Conservation (phyloP, 192 early-diverging fungal species). For the Coemansia sp. region DNA sequence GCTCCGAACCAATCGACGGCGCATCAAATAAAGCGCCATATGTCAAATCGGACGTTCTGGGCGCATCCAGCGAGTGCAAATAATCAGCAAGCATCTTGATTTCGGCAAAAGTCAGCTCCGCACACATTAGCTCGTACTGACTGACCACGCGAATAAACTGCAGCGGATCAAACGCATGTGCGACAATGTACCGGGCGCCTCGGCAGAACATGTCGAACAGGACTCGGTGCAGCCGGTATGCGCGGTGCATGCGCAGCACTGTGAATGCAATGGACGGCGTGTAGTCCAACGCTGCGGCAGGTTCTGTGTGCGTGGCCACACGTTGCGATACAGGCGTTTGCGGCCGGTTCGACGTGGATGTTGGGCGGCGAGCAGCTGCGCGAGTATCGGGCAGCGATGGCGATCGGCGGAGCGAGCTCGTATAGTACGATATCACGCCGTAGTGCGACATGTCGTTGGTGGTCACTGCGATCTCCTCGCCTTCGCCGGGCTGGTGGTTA, state of each 20-base stretch:
- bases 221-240: slow-evolving; percentile 28
- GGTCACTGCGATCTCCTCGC: neutral
- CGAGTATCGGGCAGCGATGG: slow-evolving; percentile 12
- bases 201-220: slow-evolving; percentile 43
- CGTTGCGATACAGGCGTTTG: slow-evolving; percentile 4
- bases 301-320: neutral
- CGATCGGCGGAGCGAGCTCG: slow-evolving; percentile 20
- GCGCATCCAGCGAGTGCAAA: neutral
- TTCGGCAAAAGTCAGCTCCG: slow-evolving; percentile 35
- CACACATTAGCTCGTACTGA: slow-evolving; percentile 15
- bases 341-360: neutral
- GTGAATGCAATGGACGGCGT: slow-evolving; percentile 15
- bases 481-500: neutral
- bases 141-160: slow-evolving; percentile 14
- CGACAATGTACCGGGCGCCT: slow-evolving; percentile 32
- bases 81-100: slow-evolving; percentile 16
- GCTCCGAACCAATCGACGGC: neutral
- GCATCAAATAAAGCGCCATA: neutral
- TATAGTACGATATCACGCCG: slow-evolving; percentile 18
- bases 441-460: slow-evolving; percentile 17
- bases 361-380: neutral
- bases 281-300: neutral
- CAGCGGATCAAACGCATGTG: slow-evolving; percentile 19
- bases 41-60: neutral
- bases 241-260: slow-evolving; percentile 37